Evolutionary conservation across 768 basidiomycete genomes (phyloP).

Genomic region (Podaxis sp.): DNA sequence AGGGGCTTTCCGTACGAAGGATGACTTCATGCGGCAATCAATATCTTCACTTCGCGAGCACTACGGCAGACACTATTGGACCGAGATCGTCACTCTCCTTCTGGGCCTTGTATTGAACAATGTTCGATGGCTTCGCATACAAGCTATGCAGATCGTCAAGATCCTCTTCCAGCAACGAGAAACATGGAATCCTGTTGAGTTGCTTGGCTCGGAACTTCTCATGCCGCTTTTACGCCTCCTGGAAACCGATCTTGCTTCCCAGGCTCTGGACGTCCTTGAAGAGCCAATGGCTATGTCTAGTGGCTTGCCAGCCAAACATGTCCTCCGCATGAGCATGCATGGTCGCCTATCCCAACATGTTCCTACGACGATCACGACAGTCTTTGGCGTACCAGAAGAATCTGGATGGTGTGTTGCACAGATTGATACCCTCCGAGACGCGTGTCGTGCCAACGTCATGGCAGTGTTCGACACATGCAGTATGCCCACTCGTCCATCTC

Average conservation of each 20-base stretch:
- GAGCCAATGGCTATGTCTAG: constrained; percentile 81
- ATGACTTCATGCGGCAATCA: constrained; percentile 92
- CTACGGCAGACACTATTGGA: constrained; percentile 73
- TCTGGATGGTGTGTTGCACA: constrained; percentile 89
- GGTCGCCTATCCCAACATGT: constrained; percentile 34
- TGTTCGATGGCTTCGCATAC: constrained; percentile 78
- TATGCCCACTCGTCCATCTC: constrained; percentile 64
- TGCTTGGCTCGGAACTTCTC: constrained; percentile 81
- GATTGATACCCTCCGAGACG: constrained; percentile 55
- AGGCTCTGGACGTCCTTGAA: constrained; percentile 92
- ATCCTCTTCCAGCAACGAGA: constrained; percentile 86
- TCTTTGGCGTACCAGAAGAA: constrained; percentile 80
- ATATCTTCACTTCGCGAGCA: constrained; percentile 84
- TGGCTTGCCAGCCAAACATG: constrained; percentile 77
- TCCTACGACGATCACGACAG: constrained; percentile 48
- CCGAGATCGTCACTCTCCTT: constrained; percentile 82
- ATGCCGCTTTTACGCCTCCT: constrained; percentile 89
- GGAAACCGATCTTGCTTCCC: constrained; percentile 81
- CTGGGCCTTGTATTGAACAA: constrained; percentile 83
- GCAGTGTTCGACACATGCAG: constrained; percentile 87
- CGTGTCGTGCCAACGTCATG: constrained; percentile 75
- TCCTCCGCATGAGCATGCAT: constrained; percentile 92
- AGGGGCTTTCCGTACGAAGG: constrained; percentile 84
- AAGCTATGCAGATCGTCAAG: constrained; percentile 86
- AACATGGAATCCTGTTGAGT: constrained; percentile 68